phyloP scores from a whole-genome alignment of 108 stramenopile species.

The Aurantiochytrium sp. region DNA sequence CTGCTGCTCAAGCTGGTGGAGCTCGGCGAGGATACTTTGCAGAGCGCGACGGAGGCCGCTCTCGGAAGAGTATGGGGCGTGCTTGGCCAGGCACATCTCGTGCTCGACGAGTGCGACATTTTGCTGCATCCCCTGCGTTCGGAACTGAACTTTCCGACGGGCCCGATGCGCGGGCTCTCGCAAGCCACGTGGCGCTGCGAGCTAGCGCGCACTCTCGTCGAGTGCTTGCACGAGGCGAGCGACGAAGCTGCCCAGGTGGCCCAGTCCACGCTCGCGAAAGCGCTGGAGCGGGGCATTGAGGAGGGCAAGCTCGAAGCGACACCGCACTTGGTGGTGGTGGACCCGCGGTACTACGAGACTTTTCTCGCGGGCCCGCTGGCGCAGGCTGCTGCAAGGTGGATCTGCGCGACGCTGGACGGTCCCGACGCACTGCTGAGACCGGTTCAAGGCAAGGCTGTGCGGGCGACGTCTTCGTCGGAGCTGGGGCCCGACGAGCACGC shows the following conservation, averaged over 20 bases:
- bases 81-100: background rate
- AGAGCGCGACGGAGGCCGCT: background rate
- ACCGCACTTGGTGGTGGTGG: background rate
- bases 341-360: background rate
- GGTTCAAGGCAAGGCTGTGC: too few species aligned
- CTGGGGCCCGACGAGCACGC: background rate
- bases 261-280: background rate
- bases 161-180: background rate
- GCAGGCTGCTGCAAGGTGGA: background rate
- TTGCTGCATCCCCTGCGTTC: background rate
- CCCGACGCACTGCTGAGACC: background rate
- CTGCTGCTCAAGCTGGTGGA: background rate
- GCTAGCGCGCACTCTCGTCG: background rate
- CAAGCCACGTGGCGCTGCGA: background rate
- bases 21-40: background rate
- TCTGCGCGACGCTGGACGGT: background rate
- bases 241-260: too few species aligned
- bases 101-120: background rate
- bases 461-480: background rate
- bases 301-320: background rate
- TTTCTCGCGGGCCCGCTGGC: background rate
- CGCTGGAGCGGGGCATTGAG: background rate
- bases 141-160: background rate
- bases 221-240: background rate
- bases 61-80: background rate